Conservation (phyloP, 768 basidiomycete genomes). For the Zangia roseola region DNA sequence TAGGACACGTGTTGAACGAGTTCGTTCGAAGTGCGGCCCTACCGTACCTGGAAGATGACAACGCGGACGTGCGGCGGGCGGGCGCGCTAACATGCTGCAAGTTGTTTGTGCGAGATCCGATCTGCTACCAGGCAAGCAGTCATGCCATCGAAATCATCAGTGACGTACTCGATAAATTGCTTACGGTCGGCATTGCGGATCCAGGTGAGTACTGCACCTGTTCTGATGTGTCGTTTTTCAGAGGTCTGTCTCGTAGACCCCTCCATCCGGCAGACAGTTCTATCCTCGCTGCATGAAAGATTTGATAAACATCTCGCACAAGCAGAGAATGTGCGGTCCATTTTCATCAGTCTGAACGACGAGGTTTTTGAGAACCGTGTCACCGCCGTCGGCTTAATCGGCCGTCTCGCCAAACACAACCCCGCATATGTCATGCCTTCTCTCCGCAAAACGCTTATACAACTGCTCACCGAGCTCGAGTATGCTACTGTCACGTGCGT, state of each 20-base stretch:
- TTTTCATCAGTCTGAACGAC: conserved; percentile 97
- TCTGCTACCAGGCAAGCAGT: conserved; percentile 93
- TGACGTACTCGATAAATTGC: conserved; percentile 94
- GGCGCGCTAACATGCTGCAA: conserved; percentile 91
- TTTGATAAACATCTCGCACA: conserved; percentile 98
- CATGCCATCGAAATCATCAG: conserved; percentile 97
- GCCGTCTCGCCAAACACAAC: conserved; percentile 90
- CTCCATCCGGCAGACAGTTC: conserved; percentile 80
- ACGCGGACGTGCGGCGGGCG: conserved; percentile 80
- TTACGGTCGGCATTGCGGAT: conserved; percentile 95
- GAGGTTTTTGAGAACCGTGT: conserved; percentile 93
- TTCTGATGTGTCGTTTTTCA: conserved; percentile 4
- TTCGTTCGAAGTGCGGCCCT: conserved; percentile 90
- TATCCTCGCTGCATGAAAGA: conserved; percentile 83
- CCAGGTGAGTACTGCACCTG: conserved; percentile 56
- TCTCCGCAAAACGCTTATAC: conserved; percentile 90
- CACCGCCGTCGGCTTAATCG: conserved; percentile 88
- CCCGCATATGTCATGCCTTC: conserved; percentile 99
- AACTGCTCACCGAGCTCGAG: conserved; percentile 93
- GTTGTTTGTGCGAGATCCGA: conserved; percentile 91
- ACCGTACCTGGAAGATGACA: conserved; percentile 93
- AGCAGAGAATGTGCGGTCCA: conserved; percentile 94
- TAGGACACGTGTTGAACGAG: conserved; percentile 92
- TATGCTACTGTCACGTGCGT: conserved; percentile 88
- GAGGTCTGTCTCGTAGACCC: conserved; percentile 45